These are phyloP conservation scores for Circinella minor DNA, from an alignment of 371 early-diverging fungal species.

Conservation along the genomic window DNA sequence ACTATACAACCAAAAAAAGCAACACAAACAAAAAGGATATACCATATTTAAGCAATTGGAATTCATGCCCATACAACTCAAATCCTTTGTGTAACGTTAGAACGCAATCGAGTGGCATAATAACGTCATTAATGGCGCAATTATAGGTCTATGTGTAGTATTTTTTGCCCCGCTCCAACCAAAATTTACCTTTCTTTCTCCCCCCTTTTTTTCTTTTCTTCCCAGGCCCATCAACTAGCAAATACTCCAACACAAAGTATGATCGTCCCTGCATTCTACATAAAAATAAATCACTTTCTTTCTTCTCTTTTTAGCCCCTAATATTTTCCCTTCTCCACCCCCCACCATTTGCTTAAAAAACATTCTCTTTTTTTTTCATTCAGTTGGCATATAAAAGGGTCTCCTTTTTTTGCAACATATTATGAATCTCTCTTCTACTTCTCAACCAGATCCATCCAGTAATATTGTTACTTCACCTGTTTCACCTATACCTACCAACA, in stretches of 20 bases:
- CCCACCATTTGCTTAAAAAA: too few species aligned
- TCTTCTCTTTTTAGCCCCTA: too few species aligned
- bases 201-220: neutral
- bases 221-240: neutral
- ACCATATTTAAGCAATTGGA: neutral
- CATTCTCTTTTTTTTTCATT: too few species aligned
- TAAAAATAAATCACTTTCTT: too few species aligned
- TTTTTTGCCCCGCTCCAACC: neutral
- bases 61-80: slow-evolving; percentile 5
- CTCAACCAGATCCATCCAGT: neutral
- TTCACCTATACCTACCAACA: slow-evolving; percentile 12
- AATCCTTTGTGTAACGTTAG: neutral
- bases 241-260: too few species aligned
- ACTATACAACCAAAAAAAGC: neutral
- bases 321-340: too few species aligned
- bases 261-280: too few species aligned
- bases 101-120: slow-evolving; percentile 10
- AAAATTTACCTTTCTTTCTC: neutral
- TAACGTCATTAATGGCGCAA: slow-evolving; percentile 9
- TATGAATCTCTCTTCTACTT: neutral
- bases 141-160: neutral
- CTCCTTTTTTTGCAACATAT: neutral
- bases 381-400: too few species aligned
- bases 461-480: neutral
- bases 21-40: slow-evolving; percentile 1